These are phyloP conservation scores for Magnolia kwangsiensis DNA, from an alignment of 164 flowering plant species.

Conservation along the genomic window DNA sequence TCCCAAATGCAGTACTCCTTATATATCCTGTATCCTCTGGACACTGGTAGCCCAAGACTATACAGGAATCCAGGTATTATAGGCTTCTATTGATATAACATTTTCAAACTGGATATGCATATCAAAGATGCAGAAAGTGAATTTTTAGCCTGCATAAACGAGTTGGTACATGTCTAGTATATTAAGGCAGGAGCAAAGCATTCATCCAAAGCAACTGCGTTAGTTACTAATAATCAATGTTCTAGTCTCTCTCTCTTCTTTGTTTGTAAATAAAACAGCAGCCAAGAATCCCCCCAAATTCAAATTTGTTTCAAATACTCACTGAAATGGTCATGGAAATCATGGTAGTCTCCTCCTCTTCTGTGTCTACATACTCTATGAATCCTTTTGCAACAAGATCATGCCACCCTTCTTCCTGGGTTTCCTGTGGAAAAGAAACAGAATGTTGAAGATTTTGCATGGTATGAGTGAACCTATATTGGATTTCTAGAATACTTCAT, in stretches of 20 bases:
- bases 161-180: neutral
- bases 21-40: too few species aligned
- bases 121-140: neutral
- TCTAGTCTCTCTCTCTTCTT: too few species aligned
- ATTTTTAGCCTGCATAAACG: too few species aligned
- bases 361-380: conserved; percentile 92
- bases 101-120: neutral
- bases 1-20: too few species aligned
- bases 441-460: neutral
- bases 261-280: too few species aligned
- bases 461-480: neutral
- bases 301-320: conserved; percentile 19
- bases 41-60: too few species aligned
- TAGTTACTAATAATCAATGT: neutral
- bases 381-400: conserved; percentile 86
- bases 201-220: neutral
- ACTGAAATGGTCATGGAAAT: conserved; percentile 95
- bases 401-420: conserved; percentile 93
- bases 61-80: too few species aligned
- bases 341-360: conserved; percentile 98
- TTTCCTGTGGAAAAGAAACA: conserved; percentile 46
- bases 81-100: too few species aligned
- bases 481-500: conserved; percentile 13
- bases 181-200: neutral
- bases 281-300: neutral